A percentile compares a stretch with the other conserved stretches of the same genome.
phyloP scores from a whole-genome alignment of 2,329 filamentous ascomycete genomes.

The Colletotrichum sp. region DNA sequence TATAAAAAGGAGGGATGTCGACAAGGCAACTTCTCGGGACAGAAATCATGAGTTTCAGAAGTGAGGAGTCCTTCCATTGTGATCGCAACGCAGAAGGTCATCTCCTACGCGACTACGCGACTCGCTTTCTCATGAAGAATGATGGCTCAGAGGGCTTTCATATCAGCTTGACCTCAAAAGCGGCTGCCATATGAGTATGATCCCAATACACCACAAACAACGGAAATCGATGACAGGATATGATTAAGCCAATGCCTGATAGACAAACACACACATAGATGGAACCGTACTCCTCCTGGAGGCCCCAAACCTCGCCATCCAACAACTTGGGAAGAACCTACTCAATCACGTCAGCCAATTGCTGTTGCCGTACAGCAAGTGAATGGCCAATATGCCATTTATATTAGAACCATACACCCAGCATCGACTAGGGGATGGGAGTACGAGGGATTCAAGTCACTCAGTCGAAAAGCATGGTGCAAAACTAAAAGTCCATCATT shows the following conservation, averaged over 20 bases:
- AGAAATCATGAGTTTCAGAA: too few species aligned
- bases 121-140: neutral
- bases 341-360: neutral
- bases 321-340: neutral
- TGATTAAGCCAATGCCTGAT: neutral
- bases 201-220: neutral
- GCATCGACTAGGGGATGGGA: neutral
- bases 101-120: too few species aligned
- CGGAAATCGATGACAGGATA: neutral
- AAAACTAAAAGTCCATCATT: neutral
- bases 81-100: too few species aligned
- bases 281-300: too few species aligned
- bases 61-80: neutral
- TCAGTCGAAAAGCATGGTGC: neutral
- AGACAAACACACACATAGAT: neutral
- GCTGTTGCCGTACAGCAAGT: neutral
- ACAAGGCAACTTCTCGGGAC: fast-evolving
- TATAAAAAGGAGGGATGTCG: neutral
- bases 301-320: neutral
- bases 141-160: neutral
- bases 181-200: neutral
- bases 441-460: neutral
- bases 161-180: neutral
- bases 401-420: neutral
- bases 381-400: neutral